These are phyloP conservation scores for Trypanosoma platydactyli DNA, from an alignment of 208 protist species.

Conservation along the genomic window DNA sequence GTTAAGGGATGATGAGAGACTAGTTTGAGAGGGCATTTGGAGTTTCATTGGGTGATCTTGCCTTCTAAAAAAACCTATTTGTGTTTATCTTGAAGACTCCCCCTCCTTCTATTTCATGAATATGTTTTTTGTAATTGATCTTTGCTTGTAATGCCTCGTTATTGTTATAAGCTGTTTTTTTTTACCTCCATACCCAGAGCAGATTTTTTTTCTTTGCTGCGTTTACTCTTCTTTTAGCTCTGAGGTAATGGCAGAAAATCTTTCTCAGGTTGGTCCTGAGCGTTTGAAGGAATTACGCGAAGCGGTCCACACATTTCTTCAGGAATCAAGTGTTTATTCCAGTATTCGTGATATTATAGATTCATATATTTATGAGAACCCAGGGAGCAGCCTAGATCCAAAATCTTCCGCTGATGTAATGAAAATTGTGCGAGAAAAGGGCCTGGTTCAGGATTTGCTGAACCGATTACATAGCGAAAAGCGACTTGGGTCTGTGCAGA, in stretches of 20 bases:
- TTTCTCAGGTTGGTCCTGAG: slow-evolving; percentile 33
- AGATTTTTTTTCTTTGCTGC: slow-evolving; percentile 2
- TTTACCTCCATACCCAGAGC: too few relatives aligned
- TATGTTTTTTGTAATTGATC: neutral
- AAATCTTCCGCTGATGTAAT: slow-evolving; percentile 76
- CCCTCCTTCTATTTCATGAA: too few relatives aligned
- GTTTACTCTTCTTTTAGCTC: slow-evolving; percentile 12
- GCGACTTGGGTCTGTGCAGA: neutral
- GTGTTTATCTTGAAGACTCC: too few relatives aligned
- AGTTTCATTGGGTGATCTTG: too few relatives aligned
- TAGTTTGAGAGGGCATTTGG: neutral
- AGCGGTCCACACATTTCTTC: slow-evolving; percentile 83
- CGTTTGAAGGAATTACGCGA: slow-evolving; percentile 69
- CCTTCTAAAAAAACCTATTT: too few relatives aligned
- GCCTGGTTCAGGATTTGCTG: slow-evolving; percentile 79
- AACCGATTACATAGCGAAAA: slow-evolving; percentile 40
- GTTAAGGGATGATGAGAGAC: slow-evolving; percentile 17
- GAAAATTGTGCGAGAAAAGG: slow-evolving; percentile 81
- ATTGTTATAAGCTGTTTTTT: slow-evolving; percentile 6
- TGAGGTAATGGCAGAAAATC: slow-evolving; percentile 28
- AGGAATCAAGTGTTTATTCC: slow-evolving; percentile 81
- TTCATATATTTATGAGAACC: slow-evolving; percentile 76
- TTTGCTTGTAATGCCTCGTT: neutral
- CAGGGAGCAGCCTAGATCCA: slow-evolving; percentile 27
- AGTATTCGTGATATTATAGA: slow-evolving; percentile 89